Percentiles rank a stretch among this genome's conserved stretches.
phyloP scores from a whole-genome alignment of 768 basidiomycete species.

The Lactifluus pinguis region DNA sequence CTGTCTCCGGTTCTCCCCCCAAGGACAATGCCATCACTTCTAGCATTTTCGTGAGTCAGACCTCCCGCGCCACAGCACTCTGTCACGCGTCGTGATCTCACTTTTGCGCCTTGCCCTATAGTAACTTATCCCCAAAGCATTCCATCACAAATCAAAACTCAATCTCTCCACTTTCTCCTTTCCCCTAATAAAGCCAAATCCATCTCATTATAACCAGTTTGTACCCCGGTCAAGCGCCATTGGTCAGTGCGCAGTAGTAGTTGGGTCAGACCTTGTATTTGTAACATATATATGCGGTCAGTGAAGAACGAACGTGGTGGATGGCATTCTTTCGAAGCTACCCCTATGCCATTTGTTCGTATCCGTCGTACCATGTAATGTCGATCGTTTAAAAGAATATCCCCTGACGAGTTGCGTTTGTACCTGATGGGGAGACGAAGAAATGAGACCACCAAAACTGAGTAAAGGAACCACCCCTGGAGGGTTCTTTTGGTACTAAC shows the following conservation, averaged over 20 bases:
- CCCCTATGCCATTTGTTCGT: background rate
- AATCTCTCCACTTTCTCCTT: background rate
- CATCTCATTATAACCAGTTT: conserved; percentile 2
- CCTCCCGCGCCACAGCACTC: background rate
- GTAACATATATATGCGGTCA: conserved; percentile 1
- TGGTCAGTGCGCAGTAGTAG: background rate
- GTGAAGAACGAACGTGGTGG: background rate
- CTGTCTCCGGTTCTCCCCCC: conserved; percentile 49
- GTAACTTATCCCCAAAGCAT: conserved; percentile 12
- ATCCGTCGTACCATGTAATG: background rate
- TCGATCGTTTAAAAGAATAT: background rate
- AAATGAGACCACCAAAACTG: background rate
- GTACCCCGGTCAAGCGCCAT: background rate
- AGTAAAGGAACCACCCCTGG: too few relatives aligned
- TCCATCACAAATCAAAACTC: conserved; percentile 4
- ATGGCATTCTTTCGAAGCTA: background rate
- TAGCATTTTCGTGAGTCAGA: conserved; percentile 7
- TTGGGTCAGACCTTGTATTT: conserved; percentile 8
- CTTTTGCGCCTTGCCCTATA: background rate
- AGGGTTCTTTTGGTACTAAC: too few relatives aligned
- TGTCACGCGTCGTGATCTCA: background rate
- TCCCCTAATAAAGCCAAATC: background rate
- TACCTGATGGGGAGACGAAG: background rate
- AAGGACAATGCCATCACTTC: background rate
- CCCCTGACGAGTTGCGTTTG: background rate